Evolutionary conservation across 495 filamentous ascomycete species (phyloP).

Genomic region (Thermothielavioides terrestris): DNA sequence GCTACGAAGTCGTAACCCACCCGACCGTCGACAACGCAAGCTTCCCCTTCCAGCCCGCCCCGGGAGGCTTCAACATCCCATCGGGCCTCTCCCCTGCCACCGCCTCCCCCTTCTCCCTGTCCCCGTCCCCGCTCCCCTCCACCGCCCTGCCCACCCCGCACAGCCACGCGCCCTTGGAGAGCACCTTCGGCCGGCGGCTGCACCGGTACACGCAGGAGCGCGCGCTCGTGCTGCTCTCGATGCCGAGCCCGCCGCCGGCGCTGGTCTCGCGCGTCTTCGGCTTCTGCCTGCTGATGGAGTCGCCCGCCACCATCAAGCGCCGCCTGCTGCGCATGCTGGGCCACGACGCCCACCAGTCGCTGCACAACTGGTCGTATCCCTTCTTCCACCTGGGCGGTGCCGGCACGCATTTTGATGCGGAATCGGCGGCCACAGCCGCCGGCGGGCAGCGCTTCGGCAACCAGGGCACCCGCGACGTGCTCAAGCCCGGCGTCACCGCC

Average conservation of each 20-base stretch:
- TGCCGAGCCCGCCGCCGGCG: conserved; percentile 42
- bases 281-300: conserved; percentile 52
- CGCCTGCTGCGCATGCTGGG: conserved; percentile 38
- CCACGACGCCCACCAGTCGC: conserved; percentile 34
- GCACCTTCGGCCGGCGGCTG: conserved; percentile 60
- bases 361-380: conserved; percentile 54
- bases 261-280: conserved; percentile 53
- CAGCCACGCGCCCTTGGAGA: conserved; percentile 52
- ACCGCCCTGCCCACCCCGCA: conserved; percentile 29
- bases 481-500: conserved; percentile 26
- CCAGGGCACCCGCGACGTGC: conserved; percentile 21
- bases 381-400: conserved; percentile 61
- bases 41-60: conserved; percentile 20
- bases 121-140: no score
- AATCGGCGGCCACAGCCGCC: not conserved
- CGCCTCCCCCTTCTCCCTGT: conserved; percentile 1
- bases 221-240: conserved; percentile 51
- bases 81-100: not conserved
- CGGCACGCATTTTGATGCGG: conserved; percentile 50
- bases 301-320: conserved; percentile 38
- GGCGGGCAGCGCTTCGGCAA: conserved; percentile 18
- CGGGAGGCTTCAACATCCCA: conserved; percentile 11
- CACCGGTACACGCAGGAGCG: conserved; percentile 59
- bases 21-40: conserved; percentile 31
- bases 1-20: conserved; percentile 29